Evolutionary conservation across 2,329 filamentous ascomycete species (phyloP).

Genomic region (Rachicladosporium sp.): DNA sequence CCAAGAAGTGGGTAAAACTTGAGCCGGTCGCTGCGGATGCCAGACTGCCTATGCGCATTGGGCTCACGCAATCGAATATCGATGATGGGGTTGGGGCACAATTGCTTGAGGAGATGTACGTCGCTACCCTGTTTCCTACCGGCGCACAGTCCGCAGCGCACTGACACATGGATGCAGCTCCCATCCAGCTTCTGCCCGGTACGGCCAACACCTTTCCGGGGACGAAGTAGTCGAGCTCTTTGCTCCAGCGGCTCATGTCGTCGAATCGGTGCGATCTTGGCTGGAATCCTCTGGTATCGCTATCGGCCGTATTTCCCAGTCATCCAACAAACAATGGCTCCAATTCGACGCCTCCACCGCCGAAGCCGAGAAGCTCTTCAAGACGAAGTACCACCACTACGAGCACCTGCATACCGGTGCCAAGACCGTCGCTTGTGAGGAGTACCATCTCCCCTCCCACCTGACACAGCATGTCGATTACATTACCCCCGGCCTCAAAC

Average conservation of each 20-base stretch:
- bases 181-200: conserved; percentile 29
- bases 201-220: conserved; percentile 30
- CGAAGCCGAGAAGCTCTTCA: conserved; percentile 43
- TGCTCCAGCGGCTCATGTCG: conserved; percentile 30
- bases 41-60: conserved; percentile 23
- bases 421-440: conserved; percentile 26
- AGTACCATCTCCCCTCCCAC: conserved; percentile 23
- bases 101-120: too few relatives aligned
- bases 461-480: conserved; percentile 23
- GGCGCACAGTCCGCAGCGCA: too few relatives aligned
- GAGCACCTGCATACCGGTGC: conserved; percentile 33
- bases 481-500: conserved; percentile 24
- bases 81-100: conserved; percentile 9
- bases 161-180: too few relatives aligned
- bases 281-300: conserved; percentile 41
- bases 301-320: conserved; percentile 35
- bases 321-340: conserved; percentile 42
- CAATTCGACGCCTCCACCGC: conserved; percentile 42
- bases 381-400: conserved; percentile 42
- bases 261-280: conserved; percentile 42
- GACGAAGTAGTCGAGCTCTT: conserved; percentile 33
- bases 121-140: too few relatives aligned
- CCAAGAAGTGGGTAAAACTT: conserved; percentile 18
- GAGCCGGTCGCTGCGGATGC: conserved; percentile 15
- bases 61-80: conserved; percentile 22